These are phyloP conservation scores for Hyaloscypha variabilis DNA, from an alignment of 495 filamentous ascomycete genomes.

Conservation along the genomic window DNA sequence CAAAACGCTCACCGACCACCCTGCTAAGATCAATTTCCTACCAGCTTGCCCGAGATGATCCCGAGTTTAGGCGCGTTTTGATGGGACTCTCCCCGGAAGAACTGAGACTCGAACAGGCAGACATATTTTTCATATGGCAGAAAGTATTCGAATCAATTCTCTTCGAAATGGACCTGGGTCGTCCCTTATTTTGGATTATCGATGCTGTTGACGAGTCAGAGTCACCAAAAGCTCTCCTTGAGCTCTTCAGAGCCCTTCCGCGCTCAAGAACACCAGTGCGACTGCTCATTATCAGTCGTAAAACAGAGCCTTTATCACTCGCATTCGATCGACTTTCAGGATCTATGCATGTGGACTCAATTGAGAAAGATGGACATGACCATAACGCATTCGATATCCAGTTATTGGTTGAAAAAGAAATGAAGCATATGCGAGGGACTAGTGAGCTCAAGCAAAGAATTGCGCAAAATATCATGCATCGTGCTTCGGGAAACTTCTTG, in stretches of 20 bases:
- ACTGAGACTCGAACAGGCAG: neutral
- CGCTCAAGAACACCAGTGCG: neutral
- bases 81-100: neutral
- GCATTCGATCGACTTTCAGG: too few species aligned
- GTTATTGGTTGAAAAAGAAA: too few species aligned
- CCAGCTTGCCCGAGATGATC: neutral
- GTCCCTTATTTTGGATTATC: neutral
- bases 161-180: neutral
- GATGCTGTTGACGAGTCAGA: slow-evolving; percentile 4
- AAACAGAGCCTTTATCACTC: too few species aligned
- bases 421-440: too few species aligned
- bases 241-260: neutral
- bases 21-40: neutral
- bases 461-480: neutral
- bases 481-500: neutral
- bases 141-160: too few species aligned
- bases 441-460: neutral
- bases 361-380: too few species aligned
- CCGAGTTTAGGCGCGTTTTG: too few species aligned
- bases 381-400: too few species aligned
- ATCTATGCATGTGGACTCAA: too few species aligned
- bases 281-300: neutral
- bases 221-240: neutral
- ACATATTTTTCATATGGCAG: neutral
- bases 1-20: neutral